These are phyloP conservation scores for Maudiozyma barnettii DNA, from an alignment of 805 yeast species.

Conservation along the genomic window DNA sequence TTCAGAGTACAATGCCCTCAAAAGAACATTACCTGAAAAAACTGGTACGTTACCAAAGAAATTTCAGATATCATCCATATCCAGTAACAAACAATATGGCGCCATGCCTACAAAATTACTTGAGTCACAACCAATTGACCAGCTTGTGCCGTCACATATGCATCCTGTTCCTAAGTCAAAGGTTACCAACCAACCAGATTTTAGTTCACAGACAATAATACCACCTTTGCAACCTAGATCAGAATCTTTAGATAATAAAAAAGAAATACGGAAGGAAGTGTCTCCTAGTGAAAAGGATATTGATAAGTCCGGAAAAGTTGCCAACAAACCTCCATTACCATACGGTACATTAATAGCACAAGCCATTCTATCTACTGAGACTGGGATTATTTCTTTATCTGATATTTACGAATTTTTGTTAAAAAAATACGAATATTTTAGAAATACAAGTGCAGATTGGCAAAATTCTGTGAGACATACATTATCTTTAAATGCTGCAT, in stretches of 20 bases:
- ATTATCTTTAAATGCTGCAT: slow-evolving; percentile 86
- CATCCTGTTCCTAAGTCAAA: too few relatives aligned
- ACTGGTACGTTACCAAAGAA: neutral
- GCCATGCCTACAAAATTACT: neutral
- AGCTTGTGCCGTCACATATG: too few relatives aligned
- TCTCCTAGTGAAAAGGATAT: neutral
- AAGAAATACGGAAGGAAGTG: neutral
- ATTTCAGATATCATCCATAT: neutral
- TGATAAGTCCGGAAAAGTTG: slow-evolving; percentile 33
- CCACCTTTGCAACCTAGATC: neutral
- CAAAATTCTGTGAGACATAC: slow-evolving; percentile 96
- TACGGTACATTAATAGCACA: slow-evolving; percentile 98
- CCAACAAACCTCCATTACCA: slow-evolving; percentile 70
- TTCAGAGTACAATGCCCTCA: neutral
- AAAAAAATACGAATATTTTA: slow-evolving; percentile 75
- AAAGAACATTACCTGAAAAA: neutral
- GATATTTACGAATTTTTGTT: slow-evolving; percentile 90
- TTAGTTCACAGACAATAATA: neutral
- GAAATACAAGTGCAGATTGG: slow-evolving; percentile 90
- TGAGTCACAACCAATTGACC: too few relatives aligned
- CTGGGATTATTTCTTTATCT: slow-evolving; percentile 76
- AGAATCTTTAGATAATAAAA: neutral
- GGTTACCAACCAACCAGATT: neutral
- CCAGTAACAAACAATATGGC: neutral
- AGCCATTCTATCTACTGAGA: slow-evolving; percentile 78